Base-by-base conservation (phyloP, 306 rosid genomes). In the Corylus avellana region DNA sequence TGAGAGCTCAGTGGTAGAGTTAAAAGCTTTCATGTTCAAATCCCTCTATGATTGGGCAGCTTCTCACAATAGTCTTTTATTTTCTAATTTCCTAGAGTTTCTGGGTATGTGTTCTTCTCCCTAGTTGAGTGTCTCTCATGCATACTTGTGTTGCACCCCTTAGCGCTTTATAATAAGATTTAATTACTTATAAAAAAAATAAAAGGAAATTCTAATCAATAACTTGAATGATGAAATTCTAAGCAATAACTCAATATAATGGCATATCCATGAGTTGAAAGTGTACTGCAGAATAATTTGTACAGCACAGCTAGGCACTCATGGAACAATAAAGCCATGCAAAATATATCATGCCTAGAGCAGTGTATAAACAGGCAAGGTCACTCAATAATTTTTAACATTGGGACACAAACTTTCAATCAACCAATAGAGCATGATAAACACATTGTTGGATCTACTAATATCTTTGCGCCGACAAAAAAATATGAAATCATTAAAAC, bases 281-380 rank as follows among this genome's bases (percentile, higher is more conserved):
- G 51, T 16, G 9, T 39, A 64, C 20, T 5, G n/a, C 70, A 64
- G 3, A 35, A 35, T 64, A 64, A 25, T 32, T 62, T 29, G 69
- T 32, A 62, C 39, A 29, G n/a, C 7, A 42, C 46, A 5, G 7
- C 18, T 18, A 32, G 20, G 22, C 4, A 32, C 2, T 16, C 70
- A 64, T 32, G 16, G 47, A 64, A 64, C 10, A 35, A 35, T 8
- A 37, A 70, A 49, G 49, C 25, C 42, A 57, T 70, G 42, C 49
- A 67, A 62, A 13, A 79, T 35, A 3, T 25, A 49, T 62, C 75
- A 80, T 75, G 72, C 58, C 79, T 51, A 13, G 11, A 51, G 71
- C 64, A 56, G 56, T 51, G 27, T 37, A 48, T 44, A 68, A 80
- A 74, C 55, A 67, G 25, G 75, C n/a, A 79, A 76, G 50, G 55